These are phyloP conservation scores for Epichloe uncinata DNA, from an alignment of 2,329 filamentous ascomycete genomes.

Conservation along the genomic window DNA sequence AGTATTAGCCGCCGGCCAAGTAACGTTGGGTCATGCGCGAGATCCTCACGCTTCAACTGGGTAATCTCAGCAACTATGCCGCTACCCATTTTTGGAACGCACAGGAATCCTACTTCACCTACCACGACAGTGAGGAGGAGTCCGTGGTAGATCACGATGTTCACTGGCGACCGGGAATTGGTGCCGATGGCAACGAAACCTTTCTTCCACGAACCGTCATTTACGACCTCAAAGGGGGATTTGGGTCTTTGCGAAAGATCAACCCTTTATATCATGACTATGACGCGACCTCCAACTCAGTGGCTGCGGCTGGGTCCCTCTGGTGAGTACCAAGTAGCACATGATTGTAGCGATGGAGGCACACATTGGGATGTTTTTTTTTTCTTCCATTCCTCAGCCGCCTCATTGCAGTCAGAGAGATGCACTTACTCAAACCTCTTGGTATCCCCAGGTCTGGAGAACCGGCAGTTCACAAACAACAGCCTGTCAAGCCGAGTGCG, in stretches of 20 bases:
- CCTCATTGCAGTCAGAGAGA: not conserved
- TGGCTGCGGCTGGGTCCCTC: conserved; percentile 18
- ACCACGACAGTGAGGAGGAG: conserved; percentile 35
- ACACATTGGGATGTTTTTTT: not conserved
- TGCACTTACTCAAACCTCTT: not conserved
- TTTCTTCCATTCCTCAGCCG: too few relatives aligned
- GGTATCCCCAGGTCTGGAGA: conserved; percentile 43
- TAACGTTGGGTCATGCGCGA: conserved; percentile 60
- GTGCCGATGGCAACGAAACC: conserved; percentile 74
- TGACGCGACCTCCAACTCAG: conserved; percentile 29
- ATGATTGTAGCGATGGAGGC: not conserved
- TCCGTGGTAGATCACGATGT: conserved; percentile 41
- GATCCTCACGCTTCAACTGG: conserved; percentile 86
- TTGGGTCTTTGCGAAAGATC: conserved; percentile 75
- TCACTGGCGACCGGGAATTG: conserved; percentile 75
- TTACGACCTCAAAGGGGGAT: conserved; percentile 89
- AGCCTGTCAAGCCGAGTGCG: conserved; percentile 52
- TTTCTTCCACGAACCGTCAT: conserved; percentile 85
- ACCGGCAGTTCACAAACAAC: conserved; percentile 54
- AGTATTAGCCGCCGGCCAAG: too few relatives aligned
- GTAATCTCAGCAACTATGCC: conserved; percentile 83
- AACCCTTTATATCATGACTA: conserved; percentile 94
- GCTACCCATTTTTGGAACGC: conserved; percentile 97
- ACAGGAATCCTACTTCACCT: conserved; percentile 98
- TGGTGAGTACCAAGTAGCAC: conserved; percentile 18